phyloP scores from a whole-genome alignment of 257 asterid genomes.

The Salvia rosmarinus region DNA sequence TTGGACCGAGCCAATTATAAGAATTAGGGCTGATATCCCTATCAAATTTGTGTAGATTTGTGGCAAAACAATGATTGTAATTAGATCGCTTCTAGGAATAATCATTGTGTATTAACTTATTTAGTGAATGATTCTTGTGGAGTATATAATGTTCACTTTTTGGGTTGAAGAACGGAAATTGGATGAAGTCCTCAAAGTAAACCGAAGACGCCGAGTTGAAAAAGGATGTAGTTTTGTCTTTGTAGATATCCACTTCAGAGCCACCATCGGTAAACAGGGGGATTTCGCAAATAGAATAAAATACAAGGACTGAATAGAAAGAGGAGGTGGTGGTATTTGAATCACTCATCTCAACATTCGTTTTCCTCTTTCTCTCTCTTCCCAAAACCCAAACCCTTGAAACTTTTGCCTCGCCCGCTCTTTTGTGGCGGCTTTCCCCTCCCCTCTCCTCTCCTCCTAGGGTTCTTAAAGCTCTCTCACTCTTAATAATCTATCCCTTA shows the following conservation, averaged over 20 bases:
- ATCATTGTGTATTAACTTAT: background rate
- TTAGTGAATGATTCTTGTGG: background rate
- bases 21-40: no score
- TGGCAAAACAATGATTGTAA: no score
- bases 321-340: conserved; percentile 44
- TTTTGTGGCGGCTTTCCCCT: conserved; percentile 44
- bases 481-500: background rate
- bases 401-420: conserved; percentile 21
- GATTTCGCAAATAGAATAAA: conserved; percentile 35
- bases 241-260: background rate
- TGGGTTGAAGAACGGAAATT: background rate
- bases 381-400: conserved; percentile 52
- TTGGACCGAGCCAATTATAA: no score
- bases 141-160: background rate
- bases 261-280: background rate
- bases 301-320: conserved; percentile 36
- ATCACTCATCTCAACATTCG: conserved; percentile 31
- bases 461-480: conserved; percentile 25
- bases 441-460: conserved; percentile 31
- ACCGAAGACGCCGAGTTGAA: background rate
- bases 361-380: conserved; percentile 36
- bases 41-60: no score
- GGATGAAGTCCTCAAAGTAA: conserved; percentile 7
- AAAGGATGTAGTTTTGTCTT: conserved; percentile 27
- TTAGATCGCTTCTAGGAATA: no score